These are phyloP conservation scores for Cryptococcus neoformans DNA, from an alignment of 1,284 basidiomycete genomes.

Conservation along the genomic window DNA sequence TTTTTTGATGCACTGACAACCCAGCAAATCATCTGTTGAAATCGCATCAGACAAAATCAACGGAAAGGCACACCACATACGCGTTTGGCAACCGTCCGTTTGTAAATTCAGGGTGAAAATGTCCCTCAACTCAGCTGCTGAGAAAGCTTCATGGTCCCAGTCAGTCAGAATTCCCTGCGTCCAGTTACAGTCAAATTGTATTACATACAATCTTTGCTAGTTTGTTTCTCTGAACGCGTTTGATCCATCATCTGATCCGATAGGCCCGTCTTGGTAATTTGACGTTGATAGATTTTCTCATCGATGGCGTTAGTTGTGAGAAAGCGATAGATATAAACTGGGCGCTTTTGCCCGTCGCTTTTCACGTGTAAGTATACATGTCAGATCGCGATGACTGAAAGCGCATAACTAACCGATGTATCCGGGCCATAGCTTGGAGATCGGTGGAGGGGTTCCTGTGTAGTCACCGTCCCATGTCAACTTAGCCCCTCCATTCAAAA, in stretches of 20 bases:
- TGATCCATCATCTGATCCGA: slow-evolving; percentile 55
- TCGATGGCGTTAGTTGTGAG: slow-evolving; percentile 58
- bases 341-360: slow-evolving; percentile 90
- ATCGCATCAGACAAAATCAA: not conserved
- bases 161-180: not conserved
- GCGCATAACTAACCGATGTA: slow-evolving; percentile 65
- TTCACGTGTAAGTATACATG: not conserved
- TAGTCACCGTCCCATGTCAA: slow-evolving; percentile 2
- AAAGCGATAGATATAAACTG: slow-evolving; percentile 91
- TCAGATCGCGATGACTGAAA: not conserved
- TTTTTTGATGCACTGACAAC: slow-evolving; percentile 59
- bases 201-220: slow-evolving; percentile 65
- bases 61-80: slow-evolving; percentile 18
- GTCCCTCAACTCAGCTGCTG: slow-evolving; percentile 83
- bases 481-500: not conserved
- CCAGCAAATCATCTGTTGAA: slow-evolving; percentile 59
- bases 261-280: slow-evolving; percentile 92
- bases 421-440: slow-evolving; percentile 95
- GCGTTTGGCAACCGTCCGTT: slow-evolving; percentile 80
- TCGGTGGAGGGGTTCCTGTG: slow-evolving; percentile 57
- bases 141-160: slow-evolving; percentile 60
- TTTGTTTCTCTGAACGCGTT: slow-evolving; percentile 16
- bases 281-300: slow-evolving; percentile 59
- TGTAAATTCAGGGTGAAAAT: slow-evolving; percentile 82
- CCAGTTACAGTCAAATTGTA: not conserved